Evolutionary conservation across 2,329 filamentous ascomycete species (phyloP), one percentile per base, ranked within the genome.

Genomic region (Microdochium paspali): DNA sequence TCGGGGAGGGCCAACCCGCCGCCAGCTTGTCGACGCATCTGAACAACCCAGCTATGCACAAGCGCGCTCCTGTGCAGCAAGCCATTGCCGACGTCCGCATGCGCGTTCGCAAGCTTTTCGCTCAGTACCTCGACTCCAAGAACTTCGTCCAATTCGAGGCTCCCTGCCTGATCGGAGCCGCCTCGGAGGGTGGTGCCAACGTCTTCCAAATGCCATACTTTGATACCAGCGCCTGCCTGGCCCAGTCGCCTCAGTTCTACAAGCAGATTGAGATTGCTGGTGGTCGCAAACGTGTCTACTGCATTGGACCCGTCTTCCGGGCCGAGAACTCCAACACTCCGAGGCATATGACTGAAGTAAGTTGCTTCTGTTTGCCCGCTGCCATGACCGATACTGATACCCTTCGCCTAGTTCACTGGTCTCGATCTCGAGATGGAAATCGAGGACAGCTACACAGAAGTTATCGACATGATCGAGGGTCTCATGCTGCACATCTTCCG

Each of bases 161-260:
- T 2, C 90, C 93, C 10, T 91, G 90, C 65, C 74, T 98, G 40
- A 87, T 95, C 47, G 90, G 85, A 45, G 86, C 91, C 13, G 87
- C 93, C 4, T 93, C 89, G 3, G 93, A 98, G 70, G 91, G 93
- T 58, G 93, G 93, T 54, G 83, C 83, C 56, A 94, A 91, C 62
- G 91, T 97, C 35, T 97, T 98, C 66, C 77, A 84, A 57, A 74
- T 97, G 56, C 83, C 84, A 40, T 97, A 97, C 70, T 97, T 97
- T 65, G 87, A 85, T 55, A 80, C 85, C 60, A 80, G 85, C 54
- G 91, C 89, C 1, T 93, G 74, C 63, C 74, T 93, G 20, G 87
- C 87, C 5, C 87, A 90, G 64, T 85, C 80, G 5, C 88, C 87
- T 5, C 87, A 93, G 61, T 85, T 93, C 57, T 90, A 91, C 69